A percentile compares a stretch with the other conserved stretches of the same genome.
Conservation (phyloP, 2,329 filamentous ascomycete genomes). For the Fusarium robinianum region DNA sequence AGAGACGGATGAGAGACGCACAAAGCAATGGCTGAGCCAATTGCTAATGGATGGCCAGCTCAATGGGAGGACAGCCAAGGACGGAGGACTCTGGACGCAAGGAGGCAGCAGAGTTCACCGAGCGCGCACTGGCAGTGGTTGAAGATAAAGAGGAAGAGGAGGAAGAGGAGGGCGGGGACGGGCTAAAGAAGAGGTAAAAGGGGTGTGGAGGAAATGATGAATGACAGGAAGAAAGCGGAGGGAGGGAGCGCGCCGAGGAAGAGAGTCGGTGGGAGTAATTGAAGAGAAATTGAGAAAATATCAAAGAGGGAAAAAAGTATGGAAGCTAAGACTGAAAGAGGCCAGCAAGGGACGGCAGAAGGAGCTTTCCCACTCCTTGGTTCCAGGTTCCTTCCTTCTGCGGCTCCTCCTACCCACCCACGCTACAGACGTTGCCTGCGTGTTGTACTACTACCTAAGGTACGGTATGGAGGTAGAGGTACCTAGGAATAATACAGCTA, state of each 20-base stretch:
- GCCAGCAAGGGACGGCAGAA: slow-evolving; percentile 1
- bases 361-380: neutral
- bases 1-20: slow-evolving; percentile 13
- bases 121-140: neutral
- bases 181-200: slow-evolving; percentile 18
- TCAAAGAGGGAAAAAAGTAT: neutral
- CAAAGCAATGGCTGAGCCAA: slow-evolving; percentile 23
- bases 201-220: slow-evolving; percentile 29
- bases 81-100: slow-evolving; percentile 5
- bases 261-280: slow-evolving; percentile 15
- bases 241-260: slow-evolving; percentile 25
- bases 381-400: slow-evolving; percentile 1
- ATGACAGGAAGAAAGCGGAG: slow-evolving; percentile 29
- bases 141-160: slow-evolving; percentile 9
- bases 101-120: slow-evolving; percentile 3
- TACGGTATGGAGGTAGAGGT: no score
- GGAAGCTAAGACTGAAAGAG: slow-evolving; percentile 1
- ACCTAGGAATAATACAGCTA: no score
- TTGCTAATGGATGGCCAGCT: slow-evolving; percentile 21
- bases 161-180: slow-evolving; percentile 1
- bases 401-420: slow-evolving; percentile 13
- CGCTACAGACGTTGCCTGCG: no score
- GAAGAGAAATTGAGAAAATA: slow-evolving; percentile 6
- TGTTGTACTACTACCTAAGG: no score
- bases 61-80: slow-evolving; percentile 1